phyloP scores from a whole-genome alignment of 108 stramenopile species.

The Aurantiochytrium sp. region DNA sequence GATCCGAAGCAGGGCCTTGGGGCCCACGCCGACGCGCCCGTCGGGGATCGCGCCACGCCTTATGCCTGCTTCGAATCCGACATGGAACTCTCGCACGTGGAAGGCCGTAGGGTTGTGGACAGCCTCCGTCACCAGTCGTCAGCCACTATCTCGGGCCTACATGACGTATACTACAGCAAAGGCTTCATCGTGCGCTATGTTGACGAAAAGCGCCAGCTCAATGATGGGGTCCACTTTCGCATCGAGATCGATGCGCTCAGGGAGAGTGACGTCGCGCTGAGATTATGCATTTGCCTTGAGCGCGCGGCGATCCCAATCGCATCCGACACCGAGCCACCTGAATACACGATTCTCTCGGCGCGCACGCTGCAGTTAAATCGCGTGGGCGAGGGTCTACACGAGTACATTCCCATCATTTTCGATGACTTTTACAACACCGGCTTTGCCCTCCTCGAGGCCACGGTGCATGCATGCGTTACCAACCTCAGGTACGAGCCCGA shows the following conservation, averaged over 20 bases:
- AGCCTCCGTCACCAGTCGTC: neutral
- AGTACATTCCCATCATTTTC: neutral
- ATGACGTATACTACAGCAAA: slow-evolving; percentile 15
- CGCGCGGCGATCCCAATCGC: neutral
- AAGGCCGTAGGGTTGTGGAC: neutral
- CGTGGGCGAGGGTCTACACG: neutral
- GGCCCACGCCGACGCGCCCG: neutral
- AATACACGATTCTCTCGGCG: neutral
- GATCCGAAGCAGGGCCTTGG: neutral
- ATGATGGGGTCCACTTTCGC: slow-evolving; percentile 23
- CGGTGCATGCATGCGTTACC: neutral
- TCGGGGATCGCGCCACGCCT: neutral
- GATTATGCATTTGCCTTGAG: neutral
- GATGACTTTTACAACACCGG: neutral
- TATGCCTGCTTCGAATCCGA: slow-evolving; percentile 15
- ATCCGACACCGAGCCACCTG: neutral
- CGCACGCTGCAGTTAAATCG: neutral
- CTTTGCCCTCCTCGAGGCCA: slow-evolving; percentile 11
- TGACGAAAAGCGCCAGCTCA: neutral
- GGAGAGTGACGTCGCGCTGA: neutral
- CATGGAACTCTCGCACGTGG: neutral
- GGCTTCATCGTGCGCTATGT: neutral
- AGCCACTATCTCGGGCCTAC: neutral
- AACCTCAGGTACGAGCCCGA: neutral
- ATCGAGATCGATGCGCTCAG: neutral